Evolutionary conservation across 1,139 yeast species (phyloP).

Genomic region (Saccharomyces hybrid): DNA sequence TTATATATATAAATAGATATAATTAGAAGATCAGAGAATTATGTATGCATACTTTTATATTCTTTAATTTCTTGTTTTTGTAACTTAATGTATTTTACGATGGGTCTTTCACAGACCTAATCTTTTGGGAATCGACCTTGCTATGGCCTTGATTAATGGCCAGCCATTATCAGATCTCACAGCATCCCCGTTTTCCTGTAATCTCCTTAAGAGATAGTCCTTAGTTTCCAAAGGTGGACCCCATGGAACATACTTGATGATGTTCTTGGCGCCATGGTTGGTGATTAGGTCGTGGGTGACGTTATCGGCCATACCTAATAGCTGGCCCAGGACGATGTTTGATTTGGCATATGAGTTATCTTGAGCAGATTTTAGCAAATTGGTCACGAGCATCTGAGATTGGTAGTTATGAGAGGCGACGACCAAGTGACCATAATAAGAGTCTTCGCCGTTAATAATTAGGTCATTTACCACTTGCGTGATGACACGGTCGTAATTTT

Average conservation of each 20-base stretch:
- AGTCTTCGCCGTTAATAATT: conserved; percentile 41
- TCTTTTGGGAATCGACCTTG: conserved; percentile 28
- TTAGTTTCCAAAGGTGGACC: conserved; percentile 94
- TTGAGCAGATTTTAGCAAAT: conserved; percentile 36
- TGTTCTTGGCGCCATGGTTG: conserved; percentile 58
- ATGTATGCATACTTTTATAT: conserved; percentile 1
- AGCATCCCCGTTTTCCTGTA: conserved; percentile 96
- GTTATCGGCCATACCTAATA: conserved; percentile 93
- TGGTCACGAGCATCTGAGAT: conserved; percentile 68
- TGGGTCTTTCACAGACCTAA: background rate
- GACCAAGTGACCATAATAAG: conserved; percentile 72
- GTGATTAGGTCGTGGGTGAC: conserved; percentile 68
- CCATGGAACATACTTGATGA: conserved; percentile 95
- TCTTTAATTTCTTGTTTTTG: background rate
- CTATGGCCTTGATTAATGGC: conserved; percentile 57
- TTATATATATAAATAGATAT: background rate
- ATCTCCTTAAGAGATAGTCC: conserved; percentile 80
- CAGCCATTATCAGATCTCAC: conserved; percentile 84
- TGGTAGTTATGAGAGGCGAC: conserved; percentile 87
- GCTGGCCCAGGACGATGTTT: conserved; percentile 80
- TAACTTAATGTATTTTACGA: background rate
- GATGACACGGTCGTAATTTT: conserved; percentile 66
- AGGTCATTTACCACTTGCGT: conserved; percentile 56
- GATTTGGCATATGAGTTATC: conserved; percentile 36
- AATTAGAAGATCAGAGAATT: background rate